A percentile compares a stretch with the other conserved stretches of the same genome.
phyloP scores from a whole-genome alignment of 805 yeast species.

The Priceomyces medius region DNA sequence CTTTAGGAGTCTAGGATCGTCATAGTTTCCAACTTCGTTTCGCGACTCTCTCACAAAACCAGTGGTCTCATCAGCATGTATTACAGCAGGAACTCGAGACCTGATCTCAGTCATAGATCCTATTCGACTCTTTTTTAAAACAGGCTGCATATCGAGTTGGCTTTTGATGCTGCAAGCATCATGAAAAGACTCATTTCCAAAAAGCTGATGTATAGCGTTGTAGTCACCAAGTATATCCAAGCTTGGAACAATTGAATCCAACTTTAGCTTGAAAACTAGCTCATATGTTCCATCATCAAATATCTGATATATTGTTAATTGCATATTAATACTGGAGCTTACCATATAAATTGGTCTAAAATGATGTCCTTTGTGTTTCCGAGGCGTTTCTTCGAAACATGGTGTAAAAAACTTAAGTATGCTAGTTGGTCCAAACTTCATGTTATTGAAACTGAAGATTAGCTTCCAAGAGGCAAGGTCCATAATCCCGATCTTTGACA shows the following conservation, averaged over 20 bases:
- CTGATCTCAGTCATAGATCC: background rate
- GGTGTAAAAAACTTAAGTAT: slow-evolving; percentile 14
- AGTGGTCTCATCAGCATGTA: background rate
- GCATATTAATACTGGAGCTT: slow-evolving; percentile 21
- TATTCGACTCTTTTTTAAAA: background rate
- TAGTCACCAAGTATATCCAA: slow-evolving; percentile 5
- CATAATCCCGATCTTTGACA: slow-evolving; percentile 31
- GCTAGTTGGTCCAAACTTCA: slow-evolving; percentile 23
- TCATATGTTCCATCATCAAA: slow-evolving; percentile 17
- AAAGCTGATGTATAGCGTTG: slow-evolving; percentile 1
- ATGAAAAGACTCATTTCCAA: slow-evolving; percentile 2
- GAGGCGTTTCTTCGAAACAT: slow-evolving; percentile 4
- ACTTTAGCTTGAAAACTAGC: slow-evolving; percentile 13
- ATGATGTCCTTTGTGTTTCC: slow-evolving; percentile 7
- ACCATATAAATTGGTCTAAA: slow-evolving; percentile 25
- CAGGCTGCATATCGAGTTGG: background rate
- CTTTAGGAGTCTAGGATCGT: background rate
- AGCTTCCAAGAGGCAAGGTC: slow-evolving; percentile 15
- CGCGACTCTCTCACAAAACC: background rate
- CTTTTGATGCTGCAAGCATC: background rate
- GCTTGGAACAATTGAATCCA: slow-evolving; percentile 13
- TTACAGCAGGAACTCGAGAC: background rate
- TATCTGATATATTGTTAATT: slow-evolving; percentile 21
- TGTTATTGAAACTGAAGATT: slow-evolving; percentile 17
- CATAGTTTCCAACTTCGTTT: background rate